These are phyloP conservation scores for Penicillium soppii DNA, from an alignment of 495 filamentous ascomycete species.

Conservation along the genomic window DNA sequence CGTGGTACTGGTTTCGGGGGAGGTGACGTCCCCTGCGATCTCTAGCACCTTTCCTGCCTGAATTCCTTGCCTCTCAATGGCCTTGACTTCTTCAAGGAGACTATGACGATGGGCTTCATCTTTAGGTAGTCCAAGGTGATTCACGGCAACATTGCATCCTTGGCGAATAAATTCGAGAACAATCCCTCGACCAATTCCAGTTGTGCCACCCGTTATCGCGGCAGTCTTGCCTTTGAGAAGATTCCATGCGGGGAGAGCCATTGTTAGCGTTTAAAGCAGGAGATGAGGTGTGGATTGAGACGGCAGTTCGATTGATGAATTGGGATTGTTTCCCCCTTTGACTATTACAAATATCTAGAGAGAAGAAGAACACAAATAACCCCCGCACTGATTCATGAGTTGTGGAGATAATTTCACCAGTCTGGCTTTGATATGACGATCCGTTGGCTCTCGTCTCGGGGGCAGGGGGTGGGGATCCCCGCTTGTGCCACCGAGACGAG, in stretches of 20 bases:
- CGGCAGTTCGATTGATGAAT: no score
- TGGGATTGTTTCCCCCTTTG: no score
- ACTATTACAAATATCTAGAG: no score
- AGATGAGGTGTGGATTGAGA: no score
- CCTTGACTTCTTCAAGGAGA: conserved; percentile 46
- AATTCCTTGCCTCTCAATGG: conserved; percentile 37
- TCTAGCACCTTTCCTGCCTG: conserved; percentile 55
- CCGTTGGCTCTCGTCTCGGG: no score
- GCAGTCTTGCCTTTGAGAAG: conserved; percentile 60
- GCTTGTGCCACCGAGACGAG: no score
- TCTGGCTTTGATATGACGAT: no score
- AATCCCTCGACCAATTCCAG: conserved; percentile 72
- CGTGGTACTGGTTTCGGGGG: conserved; percentile 50
- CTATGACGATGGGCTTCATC: conserved; percentile 46
- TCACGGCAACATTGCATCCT: conserved; percentile 62
- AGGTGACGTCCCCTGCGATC: conserved; percentile 59
- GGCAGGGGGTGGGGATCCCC: no score
- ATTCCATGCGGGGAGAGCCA: conserved; percentile 22
- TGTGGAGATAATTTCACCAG: no score
- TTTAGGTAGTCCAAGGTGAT: conserved; percentile 57
- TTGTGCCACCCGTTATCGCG: conserved; percentile 68
- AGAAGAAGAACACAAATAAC: no score
- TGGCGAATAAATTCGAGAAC: conserved; percentile 58
- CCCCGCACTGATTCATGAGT: no score
- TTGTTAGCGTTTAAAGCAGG: no score